Percentiles rank a stretch among this genome's conserved stretches.
phyloP scores from a whole-genome alignment of 2,329 filamentous ascomycete genomes.

The Dactylellina haptotyla region DNA sequence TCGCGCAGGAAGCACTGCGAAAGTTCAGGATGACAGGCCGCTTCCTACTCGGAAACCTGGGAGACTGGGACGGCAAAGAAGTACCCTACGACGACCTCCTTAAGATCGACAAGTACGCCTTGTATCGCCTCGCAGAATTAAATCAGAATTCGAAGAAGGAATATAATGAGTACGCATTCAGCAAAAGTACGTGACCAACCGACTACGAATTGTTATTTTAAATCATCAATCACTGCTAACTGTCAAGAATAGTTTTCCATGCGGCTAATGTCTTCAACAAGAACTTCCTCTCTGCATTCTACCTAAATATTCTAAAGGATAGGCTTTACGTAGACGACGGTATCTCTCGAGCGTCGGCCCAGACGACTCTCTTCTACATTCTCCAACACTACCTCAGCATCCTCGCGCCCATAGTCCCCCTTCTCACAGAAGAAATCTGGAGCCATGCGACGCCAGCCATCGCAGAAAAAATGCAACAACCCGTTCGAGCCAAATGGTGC shows the following conservation, averaged over 20 bases:
- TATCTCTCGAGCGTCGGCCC: conserved; percentile 68
- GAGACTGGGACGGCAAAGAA: conserved; percentile 62
- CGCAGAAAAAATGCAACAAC: conserved; percentile 53
- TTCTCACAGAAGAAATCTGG: conserved; percentile 57
- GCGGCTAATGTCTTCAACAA: conserved; percentile 69
- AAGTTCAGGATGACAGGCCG: conserved; percentile 92
- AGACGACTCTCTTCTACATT: conserved; percentile 68
- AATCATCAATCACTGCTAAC: conserved; percentile 1
- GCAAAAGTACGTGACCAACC: conserved; percentile 34
- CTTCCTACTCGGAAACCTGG: conserved; percentile 78
- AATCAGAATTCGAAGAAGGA: conserved; percentile 31
- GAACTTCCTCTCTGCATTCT: conserved; percentile 87
- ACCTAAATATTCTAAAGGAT: conserved; percentile 92
- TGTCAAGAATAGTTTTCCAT: conserved; percentile 37
- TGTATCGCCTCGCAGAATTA: conserved; percentile 61
- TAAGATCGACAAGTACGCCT: conserved; percentile 60
- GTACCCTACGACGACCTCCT: conserved; percentile 57
- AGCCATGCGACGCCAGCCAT: conserved; percentile 50
- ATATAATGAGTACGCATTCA: conserved; percentile 38
- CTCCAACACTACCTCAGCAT: conserved; percentile 61
- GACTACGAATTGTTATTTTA: not conserved
- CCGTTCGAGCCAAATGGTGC: conserved; percentile 24
- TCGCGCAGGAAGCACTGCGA: conserved; percentile 78
- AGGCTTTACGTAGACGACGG: conserved; percentile 84
- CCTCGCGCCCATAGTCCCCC: conserved; percentile 56